Evolutionary conservation across 495 filamentous ascomycete species (phyloP), one percentile per base, ranked within the genome.

Genomic region (Aspergillus baeticus): DNA sequence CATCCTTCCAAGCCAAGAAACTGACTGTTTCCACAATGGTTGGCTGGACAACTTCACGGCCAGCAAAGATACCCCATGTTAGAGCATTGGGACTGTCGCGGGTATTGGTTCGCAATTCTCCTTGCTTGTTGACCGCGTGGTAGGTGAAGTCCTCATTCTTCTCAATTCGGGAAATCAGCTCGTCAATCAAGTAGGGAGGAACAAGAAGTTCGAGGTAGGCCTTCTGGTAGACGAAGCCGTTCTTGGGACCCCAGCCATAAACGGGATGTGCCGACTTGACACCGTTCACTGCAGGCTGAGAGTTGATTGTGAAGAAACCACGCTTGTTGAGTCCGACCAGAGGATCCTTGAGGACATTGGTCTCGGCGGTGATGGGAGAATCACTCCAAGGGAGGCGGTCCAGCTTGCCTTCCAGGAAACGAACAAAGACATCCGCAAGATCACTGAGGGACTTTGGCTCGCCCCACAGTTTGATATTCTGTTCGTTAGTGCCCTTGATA

Each of bases 1-100:
- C 95, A 60, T 99, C 95, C 76, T 96, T 96, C 95, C 95, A 99
- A 22, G 95, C 95, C 51, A 99, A 71, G 82, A 99, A 99, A 73
- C 89, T 94, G 71, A 98, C 85, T 6, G 91, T 96, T 74, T 99
- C 95, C 43, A 98, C 93, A 57, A 99, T 95, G n/a, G 95, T 99
- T 10, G 95, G 95, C 69, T 99, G 95, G 41, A 99, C 91, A 65
- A 99, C 97, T 71, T 99, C 95, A 67, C 96, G 94, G 33, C 94
- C 94, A 10, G 95, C 92, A 76, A 97, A 99, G 41, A 98, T 96
- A 72, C 95, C 95, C 95, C 95, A 99, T 4, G 95, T 99, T 46
- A 99, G 86, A 10, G 95, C 95, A 63, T 98, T 99, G 21, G 95
- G 95, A 13, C 88, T 91, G 35, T 83, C 84, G 21, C 81, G 82